A percentile compares a stretch with the other conserved stretches of the same genome.
phyloP scores from a whole-genome alignment of 208 protist species.

The Kentomonas sorsogonicus region DNA sequence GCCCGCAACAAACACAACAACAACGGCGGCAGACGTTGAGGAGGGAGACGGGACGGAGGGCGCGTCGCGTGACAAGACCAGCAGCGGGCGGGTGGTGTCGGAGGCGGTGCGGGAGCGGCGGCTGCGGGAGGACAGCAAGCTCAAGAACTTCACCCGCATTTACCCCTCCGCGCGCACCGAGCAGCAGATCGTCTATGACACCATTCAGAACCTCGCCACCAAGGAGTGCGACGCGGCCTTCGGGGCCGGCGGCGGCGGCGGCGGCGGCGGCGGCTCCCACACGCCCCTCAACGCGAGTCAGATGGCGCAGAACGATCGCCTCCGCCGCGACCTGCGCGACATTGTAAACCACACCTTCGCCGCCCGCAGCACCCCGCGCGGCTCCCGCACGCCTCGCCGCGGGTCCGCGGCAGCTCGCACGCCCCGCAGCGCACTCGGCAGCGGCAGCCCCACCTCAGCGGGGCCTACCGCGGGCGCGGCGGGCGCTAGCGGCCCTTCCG shows the following conservation, averaged over 20 bases:
- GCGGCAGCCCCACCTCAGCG: neutral
- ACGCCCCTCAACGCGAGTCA: neutral
- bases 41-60: constrained; percentile 1
- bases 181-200: constrained; percentile 66
- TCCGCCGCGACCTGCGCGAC: constrained; percentile 9
- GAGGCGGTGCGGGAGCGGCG: constrained; percentile 26
- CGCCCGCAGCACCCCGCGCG: neutral
- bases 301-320: constrained; percentile 2
- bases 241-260: neutral
- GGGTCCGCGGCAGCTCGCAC: neutral
- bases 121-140: constrained; percentile 64
- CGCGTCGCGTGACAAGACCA: too few relatives aligned
- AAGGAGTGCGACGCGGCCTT: constrained; percentile 35
- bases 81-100: neutral
- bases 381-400: neutral
- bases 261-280: neutral
- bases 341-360: constrained; percentile 1
- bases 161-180: constrained; percentile 65
- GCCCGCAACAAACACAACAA: constrained; percentile 20
- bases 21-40: neutral
- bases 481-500: too few relatives aligned
- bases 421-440: neutral
- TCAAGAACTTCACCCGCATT: constrained; percentile 74
- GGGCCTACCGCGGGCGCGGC: too few relatives aligned
- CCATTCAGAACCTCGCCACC: constrained; percentile 37